These are phyloP conservation scores for Aphanomyces euteiches DNA, from an alignment of 352 stramenopile genomes.

Conservation along the genomic window DNA sequence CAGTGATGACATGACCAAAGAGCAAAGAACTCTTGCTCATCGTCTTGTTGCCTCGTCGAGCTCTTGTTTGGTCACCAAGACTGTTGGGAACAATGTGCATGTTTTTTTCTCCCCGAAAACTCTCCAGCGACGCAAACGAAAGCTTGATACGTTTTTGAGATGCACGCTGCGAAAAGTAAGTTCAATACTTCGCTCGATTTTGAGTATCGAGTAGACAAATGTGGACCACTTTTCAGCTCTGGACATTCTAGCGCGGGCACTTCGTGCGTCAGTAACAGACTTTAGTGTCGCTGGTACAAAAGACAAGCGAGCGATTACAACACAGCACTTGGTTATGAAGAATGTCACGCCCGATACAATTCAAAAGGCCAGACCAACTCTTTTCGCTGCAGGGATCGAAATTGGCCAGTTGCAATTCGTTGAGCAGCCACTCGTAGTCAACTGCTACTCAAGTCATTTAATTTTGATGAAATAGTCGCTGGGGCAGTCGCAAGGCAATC, in stretches of 20 bases:
- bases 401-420: slow-evolving; percentile 58
- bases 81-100: slow-evolving; percentile 45
- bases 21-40: slow-evolving; percentile 55
- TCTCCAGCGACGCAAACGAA: slow-evolving; percentile 68
- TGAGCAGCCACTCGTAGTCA: slow-evolving; percentile 42
- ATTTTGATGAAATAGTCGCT: slow-evolving; percentile 36
- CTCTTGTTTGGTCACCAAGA: slow-evolving; percentile 61
- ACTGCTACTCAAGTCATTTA: background rate
- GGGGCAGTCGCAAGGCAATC: slow-evolving; percentile 53
- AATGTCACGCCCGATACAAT: slow-evolving; percentile 45
- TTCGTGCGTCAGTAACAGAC: slow-evolving; percentile 47
- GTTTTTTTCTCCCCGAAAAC: slow-evolving; percentile 59
- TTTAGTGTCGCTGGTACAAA: slow-evolving; percentile 73
- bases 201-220: slow-evolving; percentile 43
- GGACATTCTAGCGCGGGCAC: slow-evolving; percentile 45
- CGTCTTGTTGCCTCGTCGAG: slow-evolving; percentile 56
- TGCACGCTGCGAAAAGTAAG: slow-evolving; percentile 72
- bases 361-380: slow-evolving; percentile 38
- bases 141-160: slow-evolving; percentile 46
- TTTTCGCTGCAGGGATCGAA: slow-evolving; percentile 28
- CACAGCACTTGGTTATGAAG: slow-evolving; percentile 57
- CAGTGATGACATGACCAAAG: slow-evolving; percentile 57
- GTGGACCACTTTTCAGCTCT: slow-evolving; percentile 69
- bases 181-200: background rate
- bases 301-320: slow-evolving; percentile 69